Base-by-base conservation (phyloP, 345 rosid genomes). In the Citrus mangshanensis region DNA sequence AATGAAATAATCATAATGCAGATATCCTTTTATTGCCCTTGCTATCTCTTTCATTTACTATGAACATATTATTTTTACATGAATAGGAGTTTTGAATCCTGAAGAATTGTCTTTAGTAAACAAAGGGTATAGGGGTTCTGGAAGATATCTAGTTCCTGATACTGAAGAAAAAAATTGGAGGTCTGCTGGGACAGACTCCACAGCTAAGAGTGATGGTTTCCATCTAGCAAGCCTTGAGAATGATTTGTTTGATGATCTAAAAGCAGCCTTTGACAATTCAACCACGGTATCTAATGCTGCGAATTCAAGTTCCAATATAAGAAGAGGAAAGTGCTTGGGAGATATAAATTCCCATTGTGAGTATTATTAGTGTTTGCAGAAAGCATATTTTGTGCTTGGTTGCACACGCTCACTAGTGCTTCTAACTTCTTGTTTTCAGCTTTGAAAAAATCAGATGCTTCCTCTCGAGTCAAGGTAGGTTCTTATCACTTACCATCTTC, bases 91-190 rank as follows among this genome's bases (percentile, higher is more conserved):
- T 72, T 78, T 90, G 86, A 79, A 85, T 73, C 82, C 83, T 4
- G 91, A 87, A 77, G 93, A 88, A 72, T 74, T 88, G 69, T 79
- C 72, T 58, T 58, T 85, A 28, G 78, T 86, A 13, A 90, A 90
- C 70, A 80, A 77, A 78, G 87, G 89, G 55, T 89, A 66, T 49
- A 82, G 60, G 70, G 83, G 73, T 55, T 80, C 80, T 32, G 87
- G 76, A 70, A 56, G 9, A 24, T 35, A 51, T 66, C 0, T 32
- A 37, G 71, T 77, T 78, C 84, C 86, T 24, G 81, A 72, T 55
- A 63, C 65, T 71, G 78, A 76, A 71, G 82, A 77, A 56, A 82
- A 81, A 28, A 5, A 74, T 16, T 68, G 78, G 79, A 72, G 80
- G 66, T 81, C 86, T 72, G 67, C 67, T 64, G 87, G 75, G 9